Evolutionary conservation across 1,284 basidiomycete genomes (phyloP).

Genomic region (Irpex sp.): DNA sequence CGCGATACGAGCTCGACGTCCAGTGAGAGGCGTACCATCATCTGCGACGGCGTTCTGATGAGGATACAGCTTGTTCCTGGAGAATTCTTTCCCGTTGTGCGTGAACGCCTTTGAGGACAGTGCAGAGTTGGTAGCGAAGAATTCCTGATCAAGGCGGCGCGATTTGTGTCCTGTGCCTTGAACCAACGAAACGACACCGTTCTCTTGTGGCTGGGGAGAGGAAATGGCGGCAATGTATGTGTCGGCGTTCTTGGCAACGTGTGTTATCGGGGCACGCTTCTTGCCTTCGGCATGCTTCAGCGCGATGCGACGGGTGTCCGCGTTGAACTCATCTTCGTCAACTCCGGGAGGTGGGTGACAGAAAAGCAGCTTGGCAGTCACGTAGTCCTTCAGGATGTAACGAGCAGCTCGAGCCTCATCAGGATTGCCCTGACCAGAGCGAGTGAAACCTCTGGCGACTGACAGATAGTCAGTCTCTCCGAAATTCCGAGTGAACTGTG

Average conservation of each 20-base stretch:
- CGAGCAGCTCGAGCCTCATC: constrained; percentile 94
- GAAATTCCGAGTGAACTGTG: neutral
- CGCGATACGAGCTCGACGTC: constrained; percentile 41
- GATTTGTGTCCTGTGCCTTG: constrained; percentile 47
- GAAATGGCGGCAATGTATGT: constrained; percentile 58
- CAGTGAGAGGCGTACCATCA: constrained; percentile 61
- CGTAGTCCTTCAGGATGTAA: constrained; percentile 95
- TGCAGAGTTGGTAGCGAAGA: constrained; percentile 61
- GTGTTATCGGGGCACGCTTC: constrained; percentile 81
- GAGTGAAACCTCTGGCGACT: constrained; percentile 93
- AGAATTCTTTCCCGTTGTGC: constrained; percentile 57
- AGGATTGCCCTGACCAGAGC: constrained; percentile 94
- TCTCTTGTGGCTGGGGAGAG: constrained; percentile 18
- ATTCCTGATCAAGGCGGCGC: constrained; percentile 73
- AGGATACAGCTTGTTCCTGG: constrained; percentile 63
- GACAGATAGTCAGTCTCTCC: constrained; percentile 7
- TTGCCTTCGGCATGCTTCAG: constrained; percentile 58
- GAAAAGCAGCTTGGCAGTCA: constrained; percentile 90
- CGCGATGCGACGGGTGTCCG: constrained; percentile 59
- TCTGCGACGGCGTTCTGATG: constrained; percentile 77
- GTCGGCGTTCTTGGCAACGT: constrained; percentile 78
- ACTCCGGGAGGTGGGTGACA: constrained; percentile 82
- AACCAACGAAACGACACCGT: constrained; percentile 11
- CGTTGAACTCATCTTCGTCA: constrained; percentile 74
- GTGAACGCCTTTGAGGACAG: constrained; percentile 60